Evolutionary conservation across 495 filamentous ascomycete genomes (phyloP).

Genomic region (Neurospora sp.): DNA sequence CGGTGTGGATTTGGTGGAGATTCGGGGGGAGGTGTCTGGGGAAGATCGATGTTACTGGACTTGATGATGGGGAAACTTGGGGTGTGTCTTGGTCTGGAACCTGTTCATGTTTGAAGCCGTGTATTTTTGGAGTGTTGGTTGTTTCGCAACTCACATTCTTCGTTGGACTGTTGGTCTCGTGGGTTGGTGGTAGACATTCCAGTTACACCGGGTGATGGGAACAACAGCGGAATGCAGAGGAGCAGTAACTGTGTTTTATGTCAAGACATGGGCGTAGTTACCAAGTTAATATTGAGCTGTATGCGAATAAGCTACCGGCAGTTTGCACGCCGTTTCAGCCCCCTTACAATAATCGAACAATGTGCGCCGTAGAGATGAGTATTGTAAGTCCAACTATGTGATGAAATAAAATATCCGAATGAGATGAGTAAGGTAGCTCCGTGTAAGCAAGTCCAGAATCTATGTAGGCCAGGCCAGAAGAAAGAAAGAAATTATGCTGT

Average conservation of each 20-base stretch:
- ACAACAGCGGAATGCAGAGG: not conserved
- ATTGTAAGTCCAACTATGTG: not conserved
- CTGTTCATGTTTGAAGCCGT: not conserved
- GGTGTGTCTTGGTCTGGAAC: not conserved
- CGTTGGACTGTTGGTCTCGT: not conserved
- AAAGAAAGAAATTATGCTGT: not conserved
- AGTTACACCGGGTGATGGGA: not conserved
- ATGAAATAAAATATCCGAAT: too few relatives aligned
- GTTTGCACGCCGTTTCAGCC: not conserved
- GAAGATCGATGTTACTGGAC: not conserved
- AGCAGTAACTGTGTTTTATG: not conserved
- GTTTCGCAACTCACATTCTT: not conserved
- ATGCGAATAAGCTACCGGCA: not conserved
- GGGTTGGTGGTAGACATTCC: not conserved
- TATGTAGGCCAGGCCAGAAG: not conserved
- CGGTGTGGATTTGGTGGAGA: not conserved
- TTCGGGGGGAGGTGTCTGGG: too few relatives aligned
- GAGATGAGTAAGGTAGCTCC: not conserved
- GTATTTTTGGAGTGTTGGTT: not conserved
- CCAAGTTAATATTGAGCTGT: not conserved
- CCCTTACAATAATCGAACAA: not conserved
- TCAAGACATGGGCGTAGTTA: not conserved
- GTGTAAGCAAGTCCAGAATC: not conserved
- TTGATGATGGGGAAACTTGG: not conserved
- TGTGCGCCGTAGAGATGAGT: not conserved